Conservation (phyloP, 257 asterid species). For the Scutellaria barbata region DNA sequence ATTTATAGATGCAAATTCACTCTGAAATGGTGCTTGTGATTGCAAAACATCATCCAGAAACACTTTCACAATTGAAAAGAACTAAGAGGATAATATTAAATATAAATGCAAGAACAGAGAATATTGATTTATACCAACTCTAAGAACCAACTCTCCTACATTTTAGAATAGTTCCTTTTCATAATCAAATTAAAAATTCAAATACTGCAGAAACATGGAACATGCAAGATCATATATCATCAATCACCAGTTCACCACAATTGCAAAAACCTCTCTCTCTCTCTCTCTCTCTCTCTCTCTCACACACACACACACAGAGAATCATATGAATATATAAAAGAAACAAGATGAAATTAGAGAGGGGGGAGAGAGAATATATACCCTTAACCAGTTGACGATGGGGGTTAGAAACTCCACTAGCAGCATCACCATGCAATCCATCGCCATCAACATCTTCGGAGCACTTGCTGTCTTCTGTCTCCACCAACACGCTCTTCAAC, state of each 20-base stretch:
- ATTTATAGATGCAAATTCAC: slow-evolving; percentile 3
- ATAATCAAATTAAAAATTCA: not conserved
- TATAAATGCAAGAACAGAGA: slow-evolving; percentile 5
- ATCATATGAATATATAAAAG: not conserved
- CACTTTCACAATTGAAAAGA: slow-evolving; percentile 7
- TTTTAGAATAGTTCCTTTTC: too few species aligned
- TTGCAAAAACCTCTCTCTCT: not conserved
- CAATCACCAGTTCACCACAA: not conserved
- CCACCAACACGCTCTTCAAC: slow-evolving; percentile 3
- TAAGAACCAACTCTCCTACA: not conserved
- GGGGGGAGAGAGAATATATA: slow-evolving; percentile 28
- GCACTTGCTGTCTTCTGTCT: slow-evolving; percentile 44
- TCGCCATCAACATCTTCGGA: slow-evolving; percentile 31
- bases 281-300: not conserved
- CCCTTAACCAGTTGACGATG: slow-evolving; percentile 50
- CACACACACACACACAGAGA: not conserved
- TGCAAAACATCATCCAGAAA: not conserved
- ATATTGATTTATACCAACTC: not conserved
- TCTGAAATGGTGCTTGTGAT: not conserved
- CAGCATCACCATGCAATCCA: slow-evolving; percentile 27
- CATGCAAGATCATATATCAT: slow-evolving; percentile 12
- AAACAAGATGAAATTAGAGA: not conserved
- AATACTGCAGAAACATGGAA: slow-evolving; percentile 5
- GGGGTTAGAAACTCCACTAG: slow-evolving; percentile 31
- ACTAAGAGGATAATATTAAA: not conserved